phyloP scores from a whole-genome alignment of 345 rosid species.

The Erodium maritimum region DNA sequence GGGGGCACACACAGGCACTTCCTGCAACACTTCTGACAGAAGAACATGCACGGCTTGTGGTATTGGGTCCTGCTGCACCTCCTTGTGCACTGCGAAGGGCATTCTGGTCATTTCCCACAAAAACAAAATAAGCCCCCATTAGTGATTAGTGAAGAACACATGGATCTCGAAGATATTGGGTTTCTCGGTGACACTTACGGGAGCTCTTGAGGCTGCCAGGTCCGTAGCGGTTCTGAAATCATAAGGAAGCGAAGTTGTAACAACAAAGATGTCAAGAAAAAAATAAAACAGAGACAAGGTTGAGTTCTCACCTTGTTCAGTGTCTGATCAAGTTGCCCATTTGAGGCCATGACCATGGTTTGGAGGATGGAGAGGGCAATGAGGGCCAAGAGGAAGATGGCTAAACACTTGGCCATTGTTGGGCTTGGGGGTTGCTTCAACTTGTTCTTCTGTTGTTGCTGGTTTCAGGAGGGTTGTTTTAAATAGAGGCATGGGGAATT shows the following conservation, averaged over 20 bases:
- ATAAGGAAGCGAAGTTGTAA: not conserved
- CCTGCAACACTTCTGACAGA: conserved; percentile 54
- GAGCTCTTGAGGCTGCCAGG: conserved; percentile 36
- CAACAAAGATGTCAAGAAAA: not conserved
- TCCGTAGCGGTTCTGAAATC: conserved; percentile 24
- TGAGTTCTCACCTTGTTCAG: not conserved
- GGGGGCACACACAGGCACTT: conserved; percentile 71
- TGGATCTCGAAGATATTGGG: not conserved
- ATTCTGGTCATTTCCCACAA: conserved; percentile 10
- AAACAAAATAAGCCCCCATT: not conserved
- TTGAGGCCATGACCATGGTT: not conserved
- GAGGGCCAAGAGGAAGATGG: conserved; percentile 7
- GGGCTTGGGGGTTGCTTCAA: too few relatives aligned
- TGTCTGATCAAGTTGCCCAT: not conserved
- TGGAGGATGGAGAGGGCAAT: conserved; percentile 15
- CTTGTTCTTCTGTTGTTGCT: not conserved
- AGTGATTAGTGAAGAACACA: too few relatives aligned
- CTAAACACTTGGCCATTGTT: conserved; percentile 12
- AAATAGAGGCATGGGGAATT: not conserved
- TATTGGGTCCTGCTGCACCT: conserved; percentile 32
- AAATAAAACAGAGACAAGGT: not conserved
- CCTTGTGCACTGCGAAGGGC: conserved; percentile 18
- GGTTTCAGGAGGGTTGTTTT: not conserved
- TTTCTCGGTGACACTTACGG: conserved; percentile 25
- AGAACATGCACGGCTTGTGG: conserved; percentile 54